Conservation (phyloP, 176 grass and related monocot genomes). For the Areca catechu region DNA sequence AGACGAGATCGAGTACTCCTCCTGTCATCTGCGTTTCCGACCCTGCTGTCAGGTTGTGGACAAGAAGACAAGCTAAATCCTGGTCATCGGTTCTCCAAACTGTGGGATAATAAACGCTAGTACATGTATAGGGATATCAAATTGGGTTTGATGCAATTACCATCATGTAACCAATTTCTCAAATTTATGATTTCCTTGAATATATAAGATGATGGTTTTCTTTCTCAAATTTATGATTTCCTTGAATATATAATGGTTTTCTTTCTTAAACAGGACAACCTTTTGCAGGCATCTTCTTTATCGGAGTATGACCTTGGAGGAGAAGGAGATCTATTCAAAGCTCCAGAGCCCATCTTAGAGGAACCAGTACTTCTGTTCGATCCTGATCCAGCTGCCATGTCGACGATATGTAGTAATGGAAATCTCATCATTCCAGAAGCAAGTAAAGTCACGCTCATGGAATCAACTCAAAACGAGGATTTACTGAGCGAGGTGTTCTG, state of each 20-base stretch:
- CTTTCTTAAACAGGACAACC: slow-evolving; percentile 32
- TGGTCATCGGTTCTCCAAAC: too few relatives aligned
- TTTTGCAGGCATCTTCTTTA: slow-evolving; percentile 43
- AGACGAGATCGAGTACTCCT: too few relatives aligned
- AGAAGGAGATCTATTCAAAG: slow-evolving; percentile 91
- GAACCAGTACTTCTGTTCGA: slow-evolving; percentile 46
- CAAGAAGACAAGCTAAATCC: too few relatives aligned
- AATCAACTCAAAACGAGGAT: slow-evolving; percentile 45
- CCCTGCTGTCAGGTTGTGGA: too few relatives aligned
- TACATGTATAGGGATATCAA: too few relatives aligned
- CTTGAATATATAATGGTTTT: slow-evolving; percentile 12
- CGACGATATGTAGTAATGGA: slow-evolving; percentile 43
- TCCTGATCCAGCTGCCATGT: slow-evolving; percentile 54
- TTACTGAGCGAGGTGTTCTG: slow-evolving; percentile 59
- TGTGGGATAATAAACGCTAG: too few relatives aligned
- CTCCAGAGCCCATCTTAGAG: slow-evolving; percentile 68
- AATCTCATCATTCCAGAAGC: slow-evolving; percentile 42
- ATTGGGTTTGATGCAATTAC: too few relatives aligned
- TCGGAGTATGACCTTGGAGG: slow-evolving; percentile 82
- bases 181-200: too few relatives aligned
- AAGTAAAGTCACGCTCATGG: slow-evolving; percentile 29
- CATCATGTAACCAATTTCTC: too few relatives aligned
- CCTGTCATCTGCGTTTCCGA: too few relatives aligned
- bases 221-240: neutral
- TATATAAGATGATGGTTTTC: too few relatives aligned